phyloP scores from a whole-genome alignment of 768 basidiomycete genomes.

The Boletus subcaerulescens region DNA sequence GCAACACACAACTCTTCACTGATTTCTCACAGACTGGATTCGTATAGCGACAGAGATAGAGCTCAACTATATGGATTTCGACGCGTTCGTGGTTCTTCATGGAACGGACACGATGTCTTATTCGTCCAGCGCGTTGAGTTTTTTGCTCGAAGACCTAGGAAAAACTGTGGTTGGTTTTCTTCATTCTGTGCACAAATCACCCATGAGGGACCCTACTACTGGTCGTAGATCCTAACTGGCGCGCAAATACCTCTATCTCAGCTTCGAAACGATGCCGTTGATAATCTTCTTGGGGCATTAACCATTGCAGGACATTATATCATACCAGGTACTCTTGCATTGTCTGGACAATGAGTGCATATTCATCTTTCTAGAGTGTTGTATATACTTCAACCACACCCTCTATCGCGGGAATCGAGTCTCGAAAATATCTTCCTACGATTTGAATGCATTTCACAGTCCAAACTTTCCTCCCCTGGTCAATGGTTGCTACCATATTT shows the following conservation, averaged over 20 bases:
- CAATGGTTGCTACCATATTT: slow-evolving; percentile 48
- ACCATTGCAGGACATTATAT: slow-evolving; percentile 88
- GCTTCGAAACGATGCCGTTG: slow-evolving; percentile 90
- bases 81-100: slow-evolving; percentile 88
- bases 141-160: slow-evolving; percentile 88
- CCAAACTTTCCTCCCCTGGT: slow-evolving; percentile 83
- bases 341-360: not conserved
- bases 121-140: slow-evolving; percentile 84
- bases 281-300: slow-evolving; percentile 87
- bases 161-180: slow-evolving; percentile 70
- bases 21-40: slow-evolving; percentile 68
- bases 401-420: slow-evolving; percentile 85
- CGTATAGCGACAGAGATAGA: slow-evolving; percentile 90
- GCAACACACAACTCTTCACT: not conserved
- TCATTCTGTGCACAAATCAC: not conserved
- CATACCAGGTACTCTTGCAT: slow-evolving; percentile 66
- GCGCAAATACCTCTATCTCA: slow-evolving; percentile 93
- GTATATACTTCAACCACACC: slow-evolving; percentile 87
- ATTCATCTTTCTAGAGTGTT: slow-evolving; percentile 55
- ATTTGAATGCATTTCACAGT: slow-evolving; percentile 79
- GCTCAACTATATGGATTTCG: slow-evolving; percentile 81
- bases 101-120: slow-evolving; percentile 94
- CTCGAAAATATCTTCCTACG: slow-evolving; percentile 77
- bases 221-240: slow-evolving; percentile 75
- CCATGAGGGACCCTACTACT: not conserved